These are phyloP conservation scores for Raddia distichophylla DNA, from an alignment of 176 grass and related monocot species.

Conservation along the genomic window DNA sequence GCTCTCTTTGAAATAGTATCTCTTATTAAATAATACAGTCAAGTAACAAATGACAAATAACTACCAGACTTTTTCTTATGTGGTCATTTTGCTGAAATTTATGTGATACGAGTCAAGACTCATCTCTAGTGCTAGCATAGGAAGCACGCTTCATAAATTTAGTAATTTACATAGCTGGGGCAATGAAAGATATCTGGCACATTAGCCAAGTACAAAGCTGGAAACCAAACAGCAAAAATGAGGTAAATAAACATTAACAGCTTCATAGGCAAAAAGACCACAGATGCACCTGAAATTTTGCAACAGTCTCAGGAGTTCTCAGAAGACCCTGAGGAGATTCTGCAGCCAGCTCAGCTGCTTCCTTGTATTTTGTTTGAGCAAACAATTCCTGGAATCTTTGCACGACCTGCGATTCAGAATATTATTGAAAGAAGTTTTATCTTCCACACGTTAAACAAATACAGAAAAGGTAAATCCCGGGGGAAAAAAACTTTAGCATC, in stretches of 20 bases:
- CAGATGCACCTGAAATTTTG: constrained; percentile 85
- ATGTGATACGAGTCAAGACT: background rate
- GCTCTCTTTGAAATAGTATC: background rate
- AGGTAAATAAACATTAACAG: constrained; percentile 2
- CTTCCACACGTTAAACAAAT: background rate
- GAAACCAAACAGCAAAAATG: background rate
- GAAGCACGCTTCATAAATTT: background rate
- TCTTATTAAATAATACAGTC: constrained; percentile 4
- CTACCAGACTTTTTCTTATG: background rate
- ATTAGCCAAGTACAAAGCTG: background rate
- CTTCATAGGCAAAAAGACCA: constrained; percentile 13
- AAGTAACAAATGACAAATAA: background rate
- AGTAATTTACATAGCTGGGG: background rate
- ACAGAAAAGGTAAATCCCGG: background rate
- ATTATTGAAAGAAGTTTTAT: background rate
- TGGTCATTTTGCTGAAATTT: background rate
- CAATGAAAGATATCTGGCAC: background rate
- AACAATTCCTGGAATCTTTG: constrained; percentile 98
- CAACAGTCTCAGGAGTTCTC: constrained; percentile 88
- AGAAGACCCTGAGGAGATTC: constrained; percentile 92
- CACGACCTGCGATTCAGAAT: constrained; percentile 71
- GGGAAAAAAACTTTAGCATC: background rate
- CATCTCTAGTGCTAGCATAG: background rate
- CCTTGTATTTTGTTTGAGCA: constrained; percentile 94
- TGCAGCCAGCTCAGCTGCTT: constrained; percentile 97